Base-by-base conservation (phyloP, 805 yeast species). In the Hanseniaspora taiwanica region DNA sequence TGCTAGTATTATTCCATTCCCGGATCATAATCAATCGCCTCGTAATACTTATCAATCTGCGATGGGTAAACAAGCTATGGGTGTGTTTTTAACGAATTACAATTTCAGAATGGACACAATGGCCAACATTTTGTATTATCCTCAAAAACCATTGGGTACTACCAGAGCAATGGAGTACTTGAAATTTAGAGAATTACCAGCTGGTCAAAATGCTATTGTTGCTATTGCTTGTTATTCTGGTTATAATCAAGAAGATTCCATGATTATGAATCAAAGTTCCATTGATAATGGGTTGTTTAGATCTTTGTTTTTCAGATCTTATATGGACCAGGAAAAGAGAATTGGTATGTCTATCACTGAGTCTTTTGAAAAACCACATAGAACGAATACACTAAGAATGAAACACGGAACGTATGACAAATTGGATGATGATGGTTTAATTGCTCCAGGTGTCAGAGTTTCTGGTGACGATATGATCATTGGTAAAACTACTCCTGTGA, bases 31-130 rank as follows among this genome's bases (percentile, higher is more conserved):
- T 63, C 98, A 91, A 69, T 87, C 96, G 45, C 98, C 98, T 45
- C 89, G 98, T 78, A 91, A 91, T 59, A 91, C 98, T 3, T 91
- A 91, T 64, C 98, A 91, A 68, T 87, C 96, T 59, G 98, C 98
- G 48, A 91, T 91, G 98, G 98, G 98, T 76, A 91, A 91, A 64
- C 98, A 91, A 67, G 98, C 98, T 43, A 91, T 91, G 98, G 98
- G 98, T 59, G 97, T 91, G 8, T 89, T 83, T 62, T 71, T 89
- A 54, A 91, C 98, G 4, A 91, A 91, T 58, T 91, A 89, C 62
- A 74, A 80, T 44, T 95, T 89, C 40, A 83, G 98, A 66, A 91
- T 91, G 98, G 98, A 91, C 63, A 91, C 98, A 1, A 91, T 91
- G 98, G 96, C 98, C 8, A 91, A 91, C 58, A 89, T 91, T 52